Percentiles rank a stretch among this genome's conserved stretches.
These are phyloP conservation scores for Gelatoporia subvermispora DNA, from an alignment of 768 basidiomycete genomes.

Conservation along the genomic window DNA sequence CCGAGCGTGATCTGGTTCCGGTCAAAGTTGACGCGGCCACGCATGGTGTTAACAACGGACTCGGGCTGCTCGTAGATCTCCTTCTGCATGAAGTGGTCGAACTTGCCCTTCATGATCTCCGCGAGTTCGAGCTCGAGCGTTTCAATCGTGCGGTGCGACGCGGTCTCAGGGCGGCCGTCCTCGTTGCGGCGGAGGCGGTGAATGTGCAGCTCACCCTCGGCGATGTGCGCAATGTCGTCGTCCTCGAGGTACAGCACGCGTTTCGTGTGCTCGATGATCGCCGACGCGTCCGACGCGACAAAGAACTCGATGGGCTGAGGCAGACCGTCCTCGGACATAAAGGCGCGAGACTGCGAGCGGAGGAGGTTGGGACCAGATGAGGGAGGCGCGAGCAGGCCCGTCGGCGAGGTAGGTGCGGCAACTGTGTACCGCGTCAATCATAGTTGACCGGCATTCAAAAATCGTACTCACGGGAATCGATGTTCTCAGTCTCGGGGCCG, in stretches of 20 bases:
- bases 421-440: conserved; percentile 28
- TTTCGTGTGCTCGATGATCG: conserved; percentile 98
- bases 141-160: conserved; percentile 89
- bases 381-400: conserved; percentile 65
- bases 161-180: conserved; percentile 51
- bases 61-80: conserved; percentile 99
- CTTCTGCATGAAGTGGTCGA: conserved; percentile 99
- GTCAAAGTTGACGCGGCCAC: conserved; percentile 99
- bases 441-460: not conserved
- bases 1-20: conserved; percentile 87
- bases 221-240: conserved; percentile 97
- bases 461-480: conserved; percentile 37
- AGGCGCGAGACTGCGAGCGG: conserved; percentile 93
- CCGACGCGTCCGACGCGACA: conserved; percentile 94
- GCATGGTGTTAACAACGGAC: conserved; percentile 99
- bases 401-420: conserved; percentile 40
- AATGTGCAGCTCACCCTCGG: conserved; percentile 96
- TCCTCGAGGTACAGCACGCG: conserved; percentile 98
- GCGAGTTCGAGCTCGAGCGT: conserved; percentile 97
- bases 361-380: conserved; percentile 72
- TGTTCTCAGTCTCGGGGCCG: conserved; percentile 56
- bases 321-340: conserved; percentile 97
- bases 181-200: conserved; percentile 94
- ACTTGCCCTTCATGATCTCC: conserved; percentile 99
- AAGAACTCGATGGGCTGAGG: conserved; percentile 99